Conservation (phyloP, 1,284 basidiomycete species). For the Vanrija pseudolonga region DNA sequence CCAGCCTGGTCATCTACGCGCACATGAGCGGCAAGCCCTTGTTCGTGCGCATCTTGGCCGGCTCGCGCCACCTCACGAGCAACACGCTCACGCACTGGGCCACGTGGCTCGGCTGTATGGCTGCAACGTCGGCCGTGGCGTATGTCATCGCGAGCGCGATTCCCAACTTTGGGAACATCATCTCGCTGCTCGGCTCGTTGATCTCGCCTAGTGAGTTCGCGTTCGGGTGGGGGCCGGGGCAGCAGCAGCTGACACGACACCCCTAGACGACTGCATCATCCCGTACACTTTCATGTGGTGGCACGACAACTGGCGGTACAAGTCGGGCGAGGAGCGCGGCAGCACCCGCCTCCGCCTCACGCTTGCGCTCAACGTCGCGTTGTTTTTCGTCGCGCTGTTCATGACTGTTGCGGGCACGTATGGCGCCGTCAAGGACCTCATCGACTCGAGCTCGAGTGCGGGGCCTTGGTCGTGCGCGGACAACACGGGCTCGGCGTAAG, state of each 20-base stretch:
- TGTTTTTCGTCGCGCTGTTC: conserved; percentile 11
- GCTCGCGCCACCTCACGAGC: conserved; percentile 26
- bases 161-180: conserved; percentile 30
- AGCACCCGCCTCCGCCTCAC: conserved; percentile 1
- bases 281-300: conserved; percentile 33
- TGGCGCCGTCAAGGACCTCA: conserved; percentile 32
- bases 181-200: conserved; percentile 35
- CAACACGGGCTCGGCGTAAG: conserved; percentile 27
- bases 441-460: conserved; percentile 16
- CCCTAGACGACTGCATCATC: conserved; percentile 20
- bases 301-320: conserved; percentile 22
- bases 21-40: conserved; percentile 38
- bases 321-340: not conserved
- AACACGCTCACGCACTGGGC: conserved; percentile 32
- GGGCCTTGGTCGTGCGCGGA: conserved; percentile 39
- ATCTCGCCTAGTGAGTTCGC: conserved; percentile 22
- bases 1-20: conserved; percentile 19
- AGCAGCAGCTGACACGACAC: not conserved
- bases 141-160: conserved; percentile 36
- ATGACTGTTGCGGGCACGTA: conserved; percentile 34
- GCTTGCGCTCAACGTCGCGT: conserved; percentile 2
- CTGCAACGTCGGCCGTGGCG: conserved; percentile 21
- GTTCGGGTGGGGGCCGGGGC: no score
- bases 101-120: conserved; percentile 27
- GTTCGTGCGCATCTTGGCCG: conserved; percentile 32